Percentiles rank a stretch among this genome's conserved stretches.
Evolutionary conservation across 2,329 filamentous ascomycete species (phyloP).

Genomic region (Ceratocystis ficicola): DNA sequence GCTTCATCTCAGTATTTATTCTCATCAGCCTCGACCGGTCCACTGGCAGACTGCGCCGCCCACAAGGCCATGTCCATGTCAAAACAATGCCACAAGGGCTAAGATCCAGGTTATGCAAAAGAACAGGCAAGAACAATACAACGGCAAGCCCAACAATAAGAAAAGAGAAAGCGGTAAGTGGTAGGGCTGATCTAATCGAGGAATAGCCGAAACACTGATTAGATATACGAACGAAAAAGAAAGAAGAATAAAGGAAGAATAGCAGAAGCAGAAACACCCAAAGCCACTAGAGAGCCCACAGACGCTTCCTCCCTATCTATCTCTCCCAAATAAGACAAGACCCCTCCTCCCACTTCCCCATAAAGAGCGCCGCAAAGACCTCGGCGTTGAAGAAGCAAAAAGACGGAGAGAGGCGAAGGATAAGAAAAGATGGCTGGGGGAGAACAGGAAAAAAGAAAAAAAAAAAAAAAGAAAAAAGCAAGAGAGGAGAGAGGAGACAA

Average conservation of each 20-base stretch:
- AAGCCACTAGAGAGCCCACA: background rate
- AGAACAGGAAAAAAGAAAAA: background rate
- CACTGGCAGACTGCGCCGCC: background rate
- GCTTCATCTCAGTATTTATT: background rate
- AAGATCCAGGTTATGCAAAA: background rate
- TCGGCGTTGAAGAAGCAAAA: too few species aligned
- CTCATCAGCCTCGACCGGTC: background rate
- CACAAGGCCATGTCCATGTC: background rate
- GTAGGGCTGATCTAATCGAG: conserved; percentile 8
- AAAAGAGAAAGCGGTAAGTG: background rate
- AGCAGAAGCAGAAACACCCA: background rate
- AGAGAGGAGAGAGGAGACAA: background rate
- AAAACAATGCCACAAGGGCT: background rate
- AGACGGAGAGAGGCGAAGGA: background rate
- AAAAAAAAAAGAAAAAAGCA: background rate
- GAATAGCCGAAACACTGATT: conserved; percentile 6
- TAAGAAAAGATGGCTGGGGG: background rate
- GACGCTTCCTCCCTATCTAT: background rate
- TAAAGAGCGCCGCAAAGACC: background rate
- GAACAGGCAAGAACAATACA: background rate
- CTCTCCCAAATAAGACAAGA: background rate
- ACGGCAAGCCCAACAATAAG: background rate
- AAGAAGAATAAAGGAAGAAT: background rate
- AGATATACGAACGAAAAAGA: background rate
- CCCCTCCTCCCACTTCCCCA: background rate